Percentiles rank a stretch among this genome's conserved stretches.
These are phyloP conservation scores for Picochlorum sp. DNA, from an alignment of 139 green algal species.

Conservation along the genomic window DNA sequence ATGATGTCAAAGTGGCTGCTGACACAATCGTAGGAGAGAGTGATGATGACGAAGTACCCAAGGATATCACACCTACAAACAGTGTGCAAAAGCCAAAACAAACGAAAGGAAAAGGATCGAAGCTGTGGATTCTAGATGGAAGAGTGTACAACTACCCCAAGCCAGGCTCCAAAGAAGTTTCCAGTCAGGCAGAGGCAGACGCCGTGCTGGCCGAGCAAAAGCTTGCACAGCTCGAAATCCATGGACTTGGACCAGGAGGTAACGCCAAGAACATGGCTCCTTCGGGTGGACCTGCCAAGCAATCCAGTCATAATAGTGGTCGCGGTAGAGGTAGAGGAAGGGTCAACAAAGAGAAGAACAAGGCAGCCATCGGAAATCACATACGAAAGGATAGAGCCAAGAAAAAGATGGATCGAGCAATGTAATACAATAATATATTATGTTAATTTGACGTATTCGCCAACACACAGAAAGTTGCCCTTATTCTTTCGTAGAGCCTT, in stretches of 20 bases:
- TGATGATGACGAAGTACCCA: constrained; percentile 24
- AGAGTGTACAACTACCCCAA: constrained; percentile 79
- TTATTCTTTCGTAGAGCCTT: too few species aligned
- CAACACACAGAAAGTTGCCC: too few species aligned
- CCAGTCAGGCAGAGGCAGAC: constrained; percentile 32
- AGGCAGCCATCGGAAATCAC: constrained; percentile 64
- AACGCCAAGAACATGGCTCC: constrained; percentile 28
- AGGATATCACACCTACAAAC: background rate
- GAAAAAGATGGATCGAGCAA: constrained; percentile 35
- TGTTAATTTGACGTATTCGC: too few species aligned
- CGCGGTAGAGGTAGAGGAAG: constrained; percentile 12
- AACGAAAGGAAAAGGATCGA: constrained; percentile 4
- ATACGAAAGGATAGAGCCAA: constrained; percentile 62
- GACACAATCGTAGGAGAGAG: constrained; percentile 53
- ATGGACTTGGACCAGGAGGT: constrained; percentile 52
- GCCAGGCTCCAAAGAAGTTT: constrained; percentile 50
- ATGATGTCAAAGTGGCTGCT: constrained; percentile 46
- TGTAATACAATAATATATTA: background rate
- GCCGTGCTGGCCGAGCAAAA: constrained; percentile 31
- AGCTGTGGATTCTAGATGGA: constrained; percentile 61
- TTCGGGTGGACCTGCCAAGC: background rate
- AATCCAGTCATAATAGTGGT: background rate
- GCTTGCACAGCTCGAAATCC: constrained; percentile 40
- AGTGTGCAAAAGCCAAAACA: background rate
- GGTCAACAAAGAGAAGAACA: constrained; percentile 63